These are phyloP conservation scores for Alternaria solani DNA, from an alignment of 2,329 filamentous ascomycete genomes.

Conservation along the genomic window DNA sequence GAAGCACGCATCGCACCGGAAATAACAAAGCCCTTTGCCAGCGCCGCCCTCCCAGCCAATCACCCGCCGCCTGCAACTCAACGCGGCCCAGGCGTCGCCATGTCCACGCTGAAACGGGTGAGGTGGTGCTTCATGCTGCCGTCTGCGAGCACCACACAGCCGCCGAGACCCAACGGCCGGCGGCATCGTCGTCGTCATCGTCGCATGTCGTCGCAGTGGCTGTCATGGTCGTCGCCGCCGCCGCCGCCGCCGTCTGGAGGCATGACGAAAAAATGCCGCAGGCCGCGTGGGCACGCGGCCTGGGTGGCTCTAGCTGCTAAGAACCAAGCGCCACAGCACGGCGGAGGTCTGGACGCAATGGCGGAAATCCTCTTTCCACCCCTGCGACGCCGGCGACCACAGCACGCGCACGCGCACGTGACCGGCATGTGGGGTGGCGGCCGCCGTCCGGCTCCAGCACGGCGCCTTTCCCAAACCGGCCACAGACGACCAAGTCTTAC, in stretches of 20 bases:
- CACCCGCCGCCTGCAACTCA: not conserved
- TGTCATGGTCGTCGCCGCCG: not conserved
- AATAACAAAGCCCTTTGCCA: slow-evolving; percentile 26
- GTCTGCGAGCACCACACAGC: not conserved
- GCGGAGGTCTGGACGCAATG: slow-evolving; percentile 16
- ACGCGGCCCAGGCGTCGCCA: not conserved
- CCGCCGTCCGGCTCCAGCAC: not conserved
- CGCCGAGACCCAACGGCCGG: not conserved
- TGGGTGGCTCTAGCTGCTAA: slow-evolving; percentile 2
- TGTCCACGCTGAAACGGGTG: slow-evolving; percentile 8
- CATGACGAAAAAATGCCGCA: slow-evolving; percentile 26
- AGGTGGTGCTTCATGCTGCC: not conserved
- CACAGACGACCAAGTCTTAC: slow-evolving; percentile 16
- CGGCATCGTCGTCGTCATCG: not conserved
- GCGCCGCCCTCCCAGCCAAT: slow-evolving; percentile 36
- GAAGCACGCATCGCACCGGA: slow-evolving; percentile 18
- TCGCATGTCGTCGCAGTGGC: too few species aligned
- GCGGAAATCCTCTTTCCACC: slow-evolving; percentile 14
- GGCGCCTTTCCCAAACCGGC: slow-evolving; percentile 8
- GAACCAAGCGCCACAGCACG: slow-evolving; percentile 11
- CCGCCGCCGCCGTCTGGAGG: slow-evolving; percentile 1
- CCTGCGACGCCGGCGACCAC: slow-evolving; percentile 2
- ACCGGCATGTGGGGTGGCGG: slow-evolving; percentile 5
- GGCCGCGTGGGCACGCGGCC: slow-evolving; percentile 11
- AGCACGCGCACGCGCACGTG: slow-evolving; percentile 13